Evolutionary conservation across 2,329 filamentous ascomycete species (phyloP).

Genomic region (Neonectria punicea): DNA sequence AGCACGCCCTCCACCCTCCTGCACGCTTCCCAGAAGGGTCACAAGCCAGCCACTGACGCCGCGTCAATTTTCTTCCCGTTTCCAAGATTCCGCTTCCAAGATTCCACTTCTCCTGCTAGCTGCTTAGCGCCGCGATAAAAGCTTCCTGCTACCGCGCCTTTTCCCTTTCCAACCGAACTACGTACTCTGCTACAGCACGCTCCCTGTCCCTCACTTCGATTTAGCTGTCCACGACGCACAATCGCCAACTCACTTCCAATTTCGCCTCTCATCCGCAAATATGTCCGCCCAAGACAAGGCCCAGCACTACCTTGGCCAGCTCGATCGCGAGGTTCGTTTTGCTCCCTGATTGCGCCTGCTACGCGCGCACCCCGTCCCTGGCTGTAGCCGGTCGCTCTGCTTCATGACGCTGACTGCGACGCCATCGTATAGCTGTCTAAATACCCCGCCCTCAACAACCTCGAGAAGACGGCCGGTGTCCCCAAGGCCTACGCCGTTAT

Average conservation of each 20-base stretch:
- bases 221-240: conserved; percentile 16
- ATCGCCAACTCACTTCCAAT: conserved; percentile 20
- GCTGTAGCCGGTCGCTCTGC: neutral
- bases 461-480: conserved; percentile 84
- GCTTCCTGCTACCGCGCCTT: conserved; percentile 37
- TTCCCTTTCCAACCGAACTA: conserved; percentile 32
- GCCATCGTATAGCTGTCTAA: conserved; percentile 75
- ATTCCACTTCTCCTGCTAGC: conserved; percentile 30
- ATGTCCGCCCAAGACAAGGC: conserved; percentile 82
- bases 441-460: conserved; percentile 84
- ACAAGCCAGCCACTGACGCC: conserved; percentile 45
- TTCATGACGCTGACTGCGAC: conserved; percentile 38
- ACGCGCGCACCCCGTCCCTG: conserved; percentile 21
- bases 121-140: conserved; percentile 45
- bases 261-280: conserved; percentile 33
- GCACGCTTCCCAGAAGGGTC: conserved; percentile 26
- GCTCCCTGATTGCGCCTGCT: conserved; percentile 18
- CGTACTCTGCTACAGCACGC: conserved; percentile 37
- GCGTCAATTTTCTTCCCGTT: conserved; percentile 43
- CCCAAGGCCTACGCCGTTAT: conserved; percentile 88
- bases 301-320: conserved; percentile 79
- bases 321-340: conserved; percentile 81
- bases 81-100: conserved; percentile 41
- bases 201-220: conserved; percentile 18
- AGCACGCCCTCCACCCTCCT: neutral